These are phyloP conservation scores for Tricholoma matsutake DNA, from an alignment of 768 basidiomycete species.

Conservation along the genomic window DNA sequence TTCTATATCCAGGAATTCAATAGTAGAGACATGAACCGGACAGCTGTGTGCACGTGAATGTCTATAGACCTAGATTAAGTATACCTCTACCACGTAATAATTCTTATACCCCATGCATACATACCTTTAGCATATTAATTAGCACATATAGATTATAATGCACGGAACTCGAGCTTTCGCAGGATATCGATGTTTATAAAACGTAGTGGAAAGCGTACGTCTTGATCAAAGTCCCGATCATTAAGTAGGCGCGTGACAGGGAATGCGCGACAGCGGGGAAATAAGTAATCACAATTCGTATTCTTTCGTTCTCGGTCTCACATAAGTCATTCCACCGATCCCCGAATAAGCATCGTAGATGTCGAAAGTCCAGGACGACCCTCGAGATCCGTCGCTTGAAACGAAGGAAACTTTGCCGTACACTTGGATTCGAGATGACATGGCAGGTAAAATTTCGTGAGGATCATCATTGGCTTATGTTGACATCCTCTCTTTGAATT, in stretches of 20 bases:
- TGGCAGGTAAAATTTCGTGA: slow-evolving; percentile 32
- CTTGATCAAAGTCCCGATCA: too few relatives aligned
- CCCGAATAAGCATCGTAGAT: slow-evolving; percentile 11
- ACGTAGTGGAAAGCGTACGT: too few relatives aligned
- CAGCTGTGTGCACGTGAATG: not conserved
- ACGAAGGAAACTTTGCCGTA: slow-evolving; percentile 54
- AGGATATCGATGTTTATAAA: too few relatives aligned
- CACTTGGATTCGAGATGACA: slow-evolving; percentile 56
- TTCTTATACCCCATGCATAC: too few relatives aligned
- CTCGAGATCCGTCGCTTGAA: slow-evolving; percentile 64
- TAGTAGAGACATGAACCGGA: not conserved
- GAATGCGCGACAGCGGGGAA: too few relatives aligned
- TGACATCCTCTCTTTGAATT: not conserved
- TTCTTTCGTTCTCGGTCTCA: too few relatives aligned
- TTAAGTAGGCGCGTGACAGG: too few relatives aligned
- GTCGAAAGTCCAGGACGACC: slow-evolving; percentile 50
- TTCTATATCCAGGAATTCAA: slow-evolving; percentile 32
- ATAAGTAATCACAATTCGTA: too few relatives aligned
- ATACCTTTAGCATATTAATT: too few relatives aligned
- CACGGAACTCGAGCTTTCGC: too few relatives aligned
- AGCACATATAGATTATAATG: too few relatives aligned
- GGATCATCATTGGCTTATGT: slow-evolving; percentile 13
- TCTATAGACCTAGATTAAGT: not conserved
- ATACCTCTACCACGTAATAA: not conserved
- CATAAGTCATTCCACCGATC: not conserved